Percentiles rank a stretch among this genome's conserved stretches.
phyloP scores from a whole-genome alignment of 2,329 filamentous ascomycete species.

The Amauroascus verrucosus region DNA sequence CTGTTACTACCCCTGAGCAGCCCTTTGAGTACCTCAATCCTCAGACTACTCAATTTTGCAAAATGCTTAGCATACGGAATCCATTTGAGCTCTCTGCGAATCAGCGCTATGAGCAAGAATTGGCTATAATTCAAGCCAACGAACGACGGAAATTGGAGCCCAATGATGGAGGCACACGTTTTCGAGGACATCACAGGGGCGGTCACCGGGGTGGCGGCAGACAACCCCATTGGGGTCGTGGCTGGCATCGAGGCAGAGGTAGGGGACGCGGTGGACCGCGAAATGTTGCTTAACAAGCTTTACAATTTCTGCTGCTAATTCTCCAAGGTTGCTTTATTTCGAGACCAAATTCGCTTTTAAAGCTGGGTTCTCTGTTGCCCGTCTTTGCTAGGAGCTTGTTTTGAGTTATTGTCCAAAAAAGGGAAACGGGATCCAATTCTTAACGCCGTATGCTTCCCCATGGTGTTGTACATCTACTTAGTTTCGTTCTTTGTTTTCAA shows the following conservation, averaged over 20 bases:
- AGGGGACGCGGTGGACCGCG: neutral
- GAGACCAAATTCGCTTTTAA: neutral
- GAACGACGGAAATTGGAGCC: constrained; percentile 21
- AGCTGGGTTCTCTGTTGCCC: too few relatives aligned
- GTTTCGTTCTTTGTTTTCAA: too few relatives aligned
- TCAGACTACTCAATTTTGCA: constrained; percentile 74
- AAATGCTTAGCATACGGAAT: constrained; percentile 65
- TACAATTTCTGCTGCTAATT: neutral
- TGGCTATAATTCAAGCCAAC: constrained; percentile 13
- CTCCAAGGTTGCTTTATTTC: neutral
- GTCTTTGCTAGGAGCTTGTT: too few relatives aligned
- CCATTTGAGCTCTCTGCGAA: constrained; percentile 62
- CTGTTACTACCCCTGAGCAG: constrained; percentile 50
- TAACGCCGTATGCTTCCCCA: too few relatives aligned
- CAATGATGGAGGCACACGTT: constrained; percentile 15
- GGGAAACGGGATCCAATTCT: too few relatives aligned
- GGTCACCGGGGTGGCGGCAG: constrained; percentile 10
- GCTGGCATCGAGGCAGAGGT: constrained; percentile 4
- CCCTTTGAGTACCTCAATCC: constrained; percentile 77
- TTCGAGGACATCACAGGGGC: constrained; percentile 14
- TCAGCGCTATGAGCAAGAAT: constrained; percentile 46
- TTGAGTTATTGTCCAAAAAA: too few relatives aligned
- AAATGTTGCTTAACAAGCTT: neutral
- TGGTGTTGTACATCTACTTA: too few relatives aligned
- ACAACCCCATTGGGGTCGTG: constrained; percentile 8